Evolutionary conservation across 1,284 basidiomycete genomes (phyloP), one percentile per base, ranked within the genome.

Genomic region (Trichosporon asahii): DNA sequence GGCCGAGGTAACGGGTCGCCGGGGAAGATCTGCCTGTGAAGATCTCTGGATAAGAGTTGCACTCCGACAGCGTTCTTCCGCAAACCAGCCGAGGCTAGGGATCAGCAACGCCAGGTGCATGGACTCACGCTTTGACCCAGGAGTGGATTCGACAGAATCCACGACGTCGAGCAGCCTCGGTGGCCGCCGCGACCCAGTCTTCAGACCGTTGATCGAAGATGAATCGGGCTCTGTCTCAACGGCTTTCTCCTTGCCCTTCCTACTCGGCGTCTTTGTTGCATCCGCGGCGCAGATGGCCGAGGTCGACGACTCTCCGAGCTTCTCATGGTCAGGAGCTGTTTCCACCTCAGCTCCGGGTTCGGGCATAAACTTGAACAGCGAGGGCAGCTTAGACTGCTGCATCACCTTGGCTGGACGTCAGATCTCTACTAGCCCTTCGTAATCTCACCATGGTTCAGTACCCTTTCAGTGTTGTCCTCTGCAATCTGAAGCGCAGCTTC

Each of bases 21-120:
- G 64, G 89, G 90, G 82, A 98, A 98, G 68, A 97, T 87, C 79
- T 98, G 95, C 4, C 85, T 79, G 81, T 96, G 94, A 18, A 98
- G 84, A 31, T 85, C 85, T 5, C 89, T 87, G 2, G 94, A 93
- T 35, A 99, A 88, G 65, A 98, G 88, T 80, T 99, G 95, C 2
- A 98, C 95, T 21, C 95, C 95, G 37, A 95, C 87, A 74, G 92
- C 88, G 78, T 97, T 98, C 57, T 31, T 61, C 66, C 93, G 88
- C 0, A 80, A 73, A 11, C 68, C 74, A 11, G 21, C n/a, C 8
- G 49, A 18, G 7, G 29, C 64, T 46, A 55, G 5, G 2, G 2
- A 49, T 68, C 5, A 68, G 35, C 35, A 31, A 15, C 0, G 21
- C 33, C 2, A 5, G 14, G 25, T 8, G 63, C n/a, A 11, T 31